These are phyloP conservation scores for Meyerozyma guilliermondii DNA, from an alignment of 1,139 yeast genomes.

Conservation along the genomic window DNA sequence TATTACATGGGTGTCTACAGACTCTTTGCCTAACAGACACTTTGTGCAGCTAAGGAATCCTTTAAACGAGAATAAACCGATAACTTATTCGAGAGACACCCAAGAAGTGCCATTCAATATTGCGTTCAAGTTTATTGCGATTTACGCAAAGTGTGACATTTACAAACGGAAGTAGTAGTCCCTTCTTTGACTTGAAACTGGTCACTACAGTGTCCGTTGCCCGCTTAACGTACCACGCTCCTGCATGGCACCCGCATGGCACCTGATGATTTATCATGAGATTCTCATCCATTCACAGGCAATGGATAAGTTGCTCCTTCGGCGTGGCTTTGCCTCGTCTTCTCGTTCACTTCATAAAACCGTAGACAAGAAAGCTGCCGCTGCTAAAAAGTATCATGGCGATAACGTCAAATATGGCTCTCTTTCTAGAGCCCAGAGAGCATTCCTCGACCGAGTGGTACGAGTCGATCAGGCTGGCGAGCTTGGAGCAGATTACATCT, in stretches of 20 bases:
- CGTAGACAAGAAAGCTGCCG: slow-evolving; percentile 5
- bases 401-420: slow-evolving; percentile 27
- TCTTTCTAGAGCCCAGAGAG: slow-evolving; percentile 56
- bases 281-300: neutral
- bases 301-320: neutral
- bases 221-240: neutral
- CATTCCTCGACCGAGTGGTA: slow-evolving; percentile 69
- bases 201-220: neutral
- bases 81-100: slow-evolving; percentile 57
- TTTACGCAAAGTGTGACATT: slow-evolving; percentile 29
- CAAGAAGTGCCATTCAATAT: slow-evolving; percentile 44
- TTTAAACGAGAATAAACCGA: slow-evolving; percentile 45
- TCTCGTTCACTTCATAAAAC: slow-evolving; percentile 4
- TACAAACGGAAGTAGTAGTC: slow-evolving; percentile 1
- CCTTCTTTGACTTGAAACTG: neutral
- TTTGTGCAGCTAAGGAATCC: slow-evolving; percentile 42
- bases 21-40: slow-evolving; percentile 45
- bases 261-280: neutral
- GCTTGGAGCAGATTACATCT: slow-evolving; percentile 92
- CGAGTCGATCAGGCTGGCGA: slow-evolving; percentile 99
- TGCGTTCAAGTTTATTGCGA: slow-evolving; percentile 45
- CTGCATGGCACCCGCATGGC: neutral
- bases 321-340: neutral
- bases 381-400: slow-evolving; percentile 16
- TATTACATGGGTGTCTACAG: slow-evolving; percentile 47